These are phyloP conservation scores for Tylopilus subfusipes DNA, from an alignment of 768 basidiomycete species.

Conservation along the genomic window DNA sequence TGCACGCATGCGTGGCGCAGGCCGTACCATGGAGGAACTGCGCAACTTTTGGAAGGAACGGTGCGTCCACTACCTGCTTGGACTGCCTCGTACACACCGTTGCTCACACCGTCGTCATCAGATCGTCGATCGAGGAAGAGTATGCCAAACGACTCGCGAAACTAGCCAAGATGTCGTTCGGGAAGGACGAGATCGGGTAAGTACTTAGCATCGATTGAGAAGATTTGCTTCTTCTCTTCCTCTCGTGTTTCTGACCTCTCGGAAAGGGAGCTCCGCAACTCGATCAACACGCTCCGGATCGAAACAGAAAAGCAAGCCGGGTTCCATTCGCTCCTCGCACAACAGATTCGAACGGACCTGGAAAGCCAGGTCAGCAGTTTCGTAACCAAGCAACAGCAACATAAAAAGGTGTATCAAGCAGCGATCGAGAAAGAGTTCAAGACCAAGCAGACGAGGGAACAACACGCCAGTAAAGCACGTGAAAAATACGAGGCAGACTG, in stretches of 20 bases:
- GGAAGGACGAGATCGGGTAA: conserved; percentile 92
- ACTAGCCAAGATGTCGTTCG: conserved; percentile 70
- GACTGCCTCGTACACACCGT: neutral
- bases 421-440: conserved; percentile 90
- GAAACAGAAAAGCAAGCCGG: conserved; percentile 84
- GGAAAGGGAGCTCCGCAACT: conserved; percentile 72
- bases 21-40: conserved; percentile 85
- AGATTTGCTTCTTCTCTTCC: neutral
- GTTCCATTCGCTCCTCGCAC: conserved; percentile 69
- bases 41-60: conserved; percentile 90
- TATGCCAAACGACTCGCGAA: conserved; percentile 84
- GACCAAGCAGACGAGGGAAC: conserved; percentile 81
- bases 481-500: conserved; percentile 95
- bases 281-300: conserved; percentile 70
- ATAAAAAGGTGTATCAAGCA: conserved; percentile 69
- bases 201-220: conserved; percentile 26
- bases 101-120: conserved; percentile 28
- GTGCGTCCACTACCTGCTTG: conserved; percentile 43
- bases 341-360: conserved; percentile 70
- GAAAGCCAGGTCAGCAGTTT: conserved; percentile 65
- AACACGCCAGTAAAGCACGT: conserved; percentile 81
- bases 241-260: conserved; percentile 2
- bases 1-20: conserved; percentile 82
- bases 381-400: conserved; percentile 61
- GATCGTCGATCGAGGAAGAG: conserved; percentile 90